Percentiles rank a stretch among this genome's conserved stretches.
phyloP scores from a whole-genome alignment of 2,329 filamentous ascomycete species.

The Knufia fluminis region DNA sequence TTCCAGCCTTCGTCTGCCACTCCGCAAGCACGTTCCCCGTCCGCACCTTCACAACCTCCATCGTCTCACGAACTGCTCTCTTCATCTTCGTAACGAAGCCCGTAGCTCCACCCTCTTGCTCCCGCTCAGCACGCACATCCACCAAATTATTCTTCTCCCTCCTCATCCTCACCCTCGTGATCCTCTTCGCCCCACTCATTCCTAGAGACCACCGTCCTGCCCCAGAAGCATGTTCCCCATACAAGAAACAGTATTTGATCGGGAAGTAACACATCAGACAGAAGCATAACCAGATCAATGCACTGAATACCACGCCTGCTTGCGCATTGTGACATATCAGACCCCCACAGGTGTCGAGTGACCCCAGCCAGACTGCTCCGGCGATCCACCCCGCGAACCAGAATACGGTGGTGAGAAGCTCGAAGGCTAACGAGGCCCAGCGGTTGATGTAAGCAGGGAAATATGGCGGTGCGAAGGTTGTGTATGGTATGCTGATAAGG shows the following conservation, averaged over 20 bases:
- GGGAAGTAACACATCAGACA: slow-evolving; percentile 11
- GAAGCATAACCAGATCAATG: slow-evolving; percentile 38
- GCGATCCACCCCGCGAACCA: slow-evolving; percentile 86
- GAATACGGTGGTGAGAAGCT: slow-evolving; percentile 69
- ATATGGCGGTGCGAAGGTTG: slow-evolving; percentile 58
- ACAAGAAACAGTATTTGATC: slow-evolving; percentile 6
- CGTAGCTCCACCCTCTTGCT: background rate
- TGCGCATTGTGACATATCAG: slow-evolving; percentile 51
- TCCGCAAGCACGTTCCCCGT: background rate
- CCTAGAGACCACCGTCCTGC: background rate
- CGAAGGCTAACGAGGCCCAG: slow-evolving; percentile 56
- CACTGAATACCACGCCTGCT: slow-evolving; percentile 40
- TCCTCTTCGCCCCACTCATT: background rate
- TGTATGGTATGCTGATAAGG: slow-evolving; percentile 57
- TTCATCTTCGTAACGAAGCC: background rate
- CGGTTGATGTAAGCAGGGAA: slow-evolving; percentile 53
- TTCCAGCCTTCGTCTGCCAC: slow-evolving; percentile 2
- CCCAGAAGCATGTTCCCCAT: background rate
- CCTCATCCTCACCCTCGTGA: background rate
- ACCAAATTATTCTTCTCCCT: background rate
- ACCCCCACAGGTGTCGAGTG: slow-evolving; percentile 45
- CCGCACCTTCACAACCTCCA: slow-evolving; percentile 4
- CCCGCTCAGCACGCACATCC: background rate
- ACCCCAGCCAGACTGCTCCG: slow-evolving; percentile 51
- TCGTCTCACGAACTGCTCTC: background rate